Evolutionary conservation across 176 grass and related monocot species (phyloP), one percentile per base, ranked within the genome.

Genomic region (Carex parvula): DNA sequence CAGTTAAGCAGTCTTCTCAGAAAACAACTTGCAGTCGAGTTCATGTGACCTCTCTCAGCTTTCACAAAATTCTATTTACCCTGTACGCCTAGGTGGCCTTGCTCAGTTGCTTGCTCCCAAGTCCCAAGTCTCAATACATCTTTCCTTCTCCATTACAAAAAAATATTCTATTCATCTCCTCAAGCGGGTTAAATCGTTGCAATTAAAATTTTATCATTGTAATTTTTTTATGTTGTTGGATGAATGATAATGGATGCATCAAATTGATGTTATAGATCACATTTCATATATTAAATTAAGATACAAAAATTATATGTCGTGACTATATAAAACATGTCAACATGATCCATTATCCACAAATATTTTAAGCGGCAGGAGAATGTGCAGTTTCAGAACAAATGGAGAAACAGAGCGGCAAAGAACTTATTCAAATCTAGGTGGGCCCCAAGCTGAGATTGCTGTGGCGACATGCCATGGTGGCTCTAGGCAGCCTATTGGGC

Each of bases 401-500:
- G 70, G 58, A 58, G 56, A 42, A 24, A 58, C 52, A 64, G 17
- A 46, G 80, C 37, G 14, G 22, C 4, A 22, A 26, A 60, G 29
- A 24, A 44, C 13, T 61, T 42, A 82, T 66, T 41, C 8, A 64
- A 66, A 66, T 82, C 80, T 82, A 3, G 22, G 59, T 82, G 17
- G 80, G 59, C 7, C 80, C 80, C 60, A 82, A 66, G 21, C 41
- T 50, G 41, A 66, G 56, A 82, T 82, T 67, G 37, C 21, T 82
- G 60, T 16, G 35, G 80, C 59, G 80, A 82, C 80, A 82, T 44
- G 80, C 80, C 80, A 82, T 82, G 80, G 80, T 62, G 80, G 20
- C 18, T 82, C 60, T 54, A 48, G 5, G 20, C 80, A 64, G 39
- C 80, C 80, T 82, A 82, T 53, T 82, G 37, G 80, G 80, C 59